These are phyloP conservation scores for Zygosaccharomyces pseudobailii DNA, from an alignment of 1,139 yeast species.

Conservation along the genomic window DNA sequence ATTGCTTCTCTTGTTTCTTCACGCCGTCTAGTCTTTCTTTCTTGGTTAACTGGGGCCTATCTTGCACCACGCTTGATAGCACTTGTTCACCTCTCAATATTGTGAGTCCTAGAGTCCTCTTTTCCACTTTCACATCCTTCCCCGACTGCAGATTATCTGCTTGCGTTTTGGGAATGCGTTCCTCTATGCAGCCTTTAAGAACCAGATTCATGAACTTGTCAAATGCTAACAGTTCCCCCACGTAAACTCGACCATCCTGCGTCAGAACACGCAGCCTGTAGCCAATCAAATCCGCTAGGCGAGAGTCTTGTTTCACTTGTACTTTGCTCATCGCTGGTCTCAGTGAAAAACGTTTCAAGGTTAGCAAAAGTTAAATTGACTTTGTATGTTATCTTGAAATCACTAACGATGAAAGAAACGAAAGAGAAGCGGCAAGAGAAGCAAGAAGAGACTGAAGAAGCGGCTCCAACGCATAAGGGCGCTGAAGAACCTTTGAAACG, in stretches of 20 bases:
- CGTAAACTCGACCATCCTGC: conserved; percentile 66
- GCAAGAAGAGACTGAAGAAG: conserved; percentile 7
- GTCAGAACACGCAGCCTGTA: conserved; percentile 71
- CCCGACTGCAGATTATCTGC: conserved; percentile 41
- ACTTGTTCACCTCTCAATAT: conserved; percentile 87
- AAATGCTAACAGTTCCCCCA: conserved; percentile 81
- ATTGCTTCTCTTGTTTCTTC: conserved; percentile 25
- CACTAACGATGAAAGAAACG: neutral
- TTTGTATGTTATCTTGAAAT: neutral
- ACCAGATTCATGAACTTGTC: conserved; percentile 89
- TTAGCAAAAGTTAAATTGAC: neutral
- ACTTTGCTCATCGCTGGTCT: conserved; percentile 13
- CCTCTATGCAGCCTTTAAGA: conserved; percentile 79
- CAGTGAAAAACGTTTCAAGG: neutral
- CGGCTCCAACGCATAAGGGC: conserved; percentile 1
- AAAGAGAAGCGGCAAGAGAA: neutral
- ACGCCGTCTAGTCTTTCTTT: conserved; percentile 36
- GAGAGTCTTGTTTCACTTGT: conserved; percentile 25
- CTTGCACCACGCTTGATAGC: conserved; percentile 76
- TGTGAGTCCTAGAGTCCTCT: conserved; percentile 71
- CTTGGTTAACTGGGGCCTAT: conserved; percentile 53
- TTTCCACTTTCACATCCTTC: conserved; percentile 35
- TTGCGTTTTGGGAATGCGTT: conserved; percentile 61
- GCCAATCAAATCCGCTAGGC: conserved; percentile 65
- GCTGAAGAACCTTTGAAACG: conserved; percentile 15